A percentile compares a stretch with the other conserved stretches of the same genome.
phyloP scores from a whole-genome alignment of 108 stramenopile genomes.

The Nannochloropsis oceanica region DNA sequence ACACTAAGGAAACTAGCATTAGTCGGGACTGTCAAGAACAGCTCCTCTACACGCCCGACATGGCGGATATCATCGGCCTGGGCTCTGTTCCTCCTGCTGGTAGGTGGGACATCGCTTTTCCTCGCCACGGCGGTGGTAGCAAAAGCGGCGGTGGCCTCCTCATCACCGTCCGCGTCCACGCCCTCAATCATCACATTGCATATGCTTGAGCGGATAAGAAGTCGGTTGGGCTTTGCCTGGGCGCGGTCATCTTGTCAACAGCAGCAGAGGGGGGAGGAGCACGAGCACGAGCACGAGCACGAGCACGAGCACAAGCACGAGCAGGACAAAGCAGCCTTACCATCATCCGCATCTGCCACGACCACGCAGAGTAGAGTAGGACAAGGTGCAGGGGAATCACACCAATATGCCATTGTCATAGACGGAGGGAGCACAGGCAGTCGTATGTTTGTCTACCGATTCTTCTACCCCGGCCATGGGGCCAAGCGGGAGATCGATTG shows the following conservation, averaged over 20 bases:
- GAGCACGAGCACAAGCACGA: too few relatives aligned
- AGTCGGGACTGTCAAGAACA: too few relatives aligned
- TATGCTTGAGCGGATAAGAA: neutral
- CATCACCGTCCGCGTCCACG: neutral
- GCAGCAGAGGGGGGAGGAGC: neutral
- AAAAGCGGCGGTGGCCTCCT: neutral
- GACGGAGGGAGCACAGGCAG: conserved; percentile 30
- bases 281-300: too few relatives aligned
- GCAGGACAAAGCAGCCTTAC: too few relatives aligned
- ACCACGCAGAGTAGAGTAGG: neutral
- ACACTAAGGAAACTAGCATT: too few relatives aligned
- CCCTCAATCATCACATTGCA: neutral
- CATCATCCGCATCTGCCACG: too few relatives aligned
- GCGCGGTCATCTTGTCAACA: neutral
- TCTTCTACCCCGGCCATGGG: neutral
- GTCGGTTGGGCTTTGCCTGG: neutral
- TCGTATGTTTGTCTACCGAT: conserved; percentile 19
- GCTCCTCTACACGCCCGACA: too few relatives aligned
- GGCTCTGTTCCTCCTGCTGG: neutral
- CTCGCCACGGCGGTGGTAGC: neutral
- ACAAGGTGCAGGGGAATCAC: neutral
- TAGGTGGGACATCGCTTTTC: neutral
- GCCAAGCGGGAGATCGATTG: conserved; percentile 11
- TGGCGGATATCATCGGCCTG: neutral
- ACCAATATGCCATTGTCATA: conserved; percentile 7